phyloP scores from a whole-genome alignment of 768 basidiomycete species.

The Artomyces pyxidatus region DNA sequence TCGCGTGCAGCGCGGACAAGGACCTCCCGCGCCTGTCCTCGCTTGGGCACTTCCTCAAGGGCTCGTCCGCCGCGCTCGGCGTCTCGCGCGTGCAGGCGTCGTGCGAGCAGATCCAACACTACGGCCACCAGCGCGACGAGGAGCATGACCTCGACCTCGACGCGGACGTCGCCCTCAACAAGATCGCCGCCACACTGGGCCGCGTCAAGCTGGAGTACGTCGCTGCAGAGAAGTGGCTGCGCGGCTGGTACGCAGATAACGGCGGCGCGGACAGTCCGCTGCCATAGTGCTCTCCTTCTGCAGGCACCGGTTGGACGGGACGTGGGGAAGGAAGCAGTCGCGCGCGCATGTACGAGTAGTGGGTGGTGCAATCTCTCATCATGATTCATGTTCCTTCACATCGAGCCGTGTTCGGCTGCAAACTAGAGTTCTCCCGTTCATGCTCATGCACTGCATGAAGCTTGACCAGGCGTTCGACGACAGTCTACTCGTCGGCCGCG shows the following conservation, averaged over 20 bases:
- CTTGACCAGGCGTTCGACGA: too few relatives aligned
- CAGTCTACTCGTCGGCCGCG: too few relatives aligned
- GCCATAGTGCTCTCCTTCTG: too few relatives aligned
- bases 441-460: too few relatives aligned
- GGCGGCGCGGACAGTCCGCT: background rate
- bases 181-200: slow-evolving; percentile 6
- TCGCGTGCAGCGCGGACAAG: slow-evolving; percentile 23
- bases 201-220: slow-evolving; percentile 9
- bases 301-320: too few relatives aligned
- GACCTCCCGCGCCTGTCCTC: slow-evolving; percentile 61
- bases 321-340: too few relatives aligned
- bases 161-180: slow-evolving; percentile 4
- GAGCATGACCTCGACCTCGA: background rate
- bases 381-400: too few relatives aligned
- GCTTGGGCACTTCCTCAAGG: slow-evolving; percentile 93
- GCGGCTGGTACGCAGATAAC: slow-evolving; percentile 1
- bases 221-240: slow-evolving; percentile 9
- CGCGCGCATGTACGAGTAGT: too few relatives aligned
- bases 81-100: slow-evolving; percentile 70
- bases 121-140: slow-evolving; percentile 20
- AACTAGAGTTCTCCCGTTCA: too few relatives aligned
- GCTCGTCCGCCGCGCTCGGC: slow-evolving; percentile 92
- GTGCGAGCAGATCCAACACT: slow-evolving; percentile 90
- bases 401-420: too few relatives aligned
- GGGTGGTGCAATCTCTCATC: too few relatives aligned